Evolutionary conservation across 2,329 filamentous ascomycete genomes (phyloP).

Genomic region (Claviceps pusilla): DNA sequence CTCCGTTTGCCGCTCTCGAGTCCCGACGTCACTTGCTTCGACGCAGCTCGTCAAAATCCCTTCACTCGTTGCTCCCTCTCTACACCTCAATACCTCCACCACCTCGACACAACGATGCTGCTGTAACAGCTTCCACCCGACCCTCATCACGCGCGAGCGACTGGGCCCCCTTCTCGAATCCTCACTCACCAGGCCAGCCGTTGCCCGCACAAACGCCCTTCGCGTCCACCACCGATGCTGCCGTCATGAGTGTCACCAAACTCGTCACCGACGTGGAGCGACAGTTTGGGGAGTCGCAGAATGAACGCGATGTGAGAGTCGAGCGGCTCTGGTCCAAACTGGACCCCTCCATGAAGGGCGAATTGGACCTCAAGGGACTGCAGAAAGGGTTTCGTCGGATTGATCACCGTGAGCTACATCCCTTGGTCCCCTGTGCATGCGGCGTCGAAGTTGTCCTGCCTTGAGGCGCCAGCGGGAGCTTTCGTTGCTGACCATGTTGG

Average conservation of each 20-base stretch:
- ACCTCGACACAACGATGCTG: conserved; percentile 6
- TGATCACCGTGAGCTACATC: conserved; percentile 64
- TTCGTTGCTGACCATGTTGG: conserved; percentile 1
- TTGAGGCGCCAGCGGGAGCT: neutral
- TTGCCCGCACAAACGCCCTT: conserved; percentile 16
- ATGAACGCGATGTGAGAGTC: conserved; percentile 66
- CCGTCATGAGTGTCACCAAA: conserved; percentile 27
- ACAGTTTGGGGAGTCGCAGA: conserved; percentile 63
- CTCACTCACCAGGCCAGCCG: conserved; percentile 4
- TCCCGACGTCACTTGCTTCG: conserved; percentile 5
- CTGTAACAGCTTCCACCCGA: conserved; percentile 2
- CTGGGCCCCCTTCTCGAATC: neutral
- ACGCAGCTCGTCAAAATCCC: neutral
- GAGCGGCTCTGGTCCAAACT: conserved; percentile 73
- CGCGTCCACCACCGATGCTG: conserved; percentile 13
- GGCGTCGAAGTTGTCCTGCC: neutral
- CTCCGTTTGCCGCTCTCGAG: neutral
- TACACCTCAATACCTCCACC: neutral
- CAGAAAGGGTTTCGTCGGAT: conserved; percentile 75
- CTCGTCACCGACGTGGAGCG: conserved; percentile 37
- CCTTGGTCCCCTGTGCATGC: neutral
- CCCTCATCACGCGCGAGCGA: conserved; percentile 6
- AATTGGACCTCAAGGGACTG: conserved; percentile 70
- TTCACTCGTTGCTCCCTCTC: neutral
- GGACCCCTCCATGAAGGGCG: conserved; percentile 60